Base-by-base conservation (phyloP, 805 yeast species). In the Zygotorulaspora danielsina region DNA sequence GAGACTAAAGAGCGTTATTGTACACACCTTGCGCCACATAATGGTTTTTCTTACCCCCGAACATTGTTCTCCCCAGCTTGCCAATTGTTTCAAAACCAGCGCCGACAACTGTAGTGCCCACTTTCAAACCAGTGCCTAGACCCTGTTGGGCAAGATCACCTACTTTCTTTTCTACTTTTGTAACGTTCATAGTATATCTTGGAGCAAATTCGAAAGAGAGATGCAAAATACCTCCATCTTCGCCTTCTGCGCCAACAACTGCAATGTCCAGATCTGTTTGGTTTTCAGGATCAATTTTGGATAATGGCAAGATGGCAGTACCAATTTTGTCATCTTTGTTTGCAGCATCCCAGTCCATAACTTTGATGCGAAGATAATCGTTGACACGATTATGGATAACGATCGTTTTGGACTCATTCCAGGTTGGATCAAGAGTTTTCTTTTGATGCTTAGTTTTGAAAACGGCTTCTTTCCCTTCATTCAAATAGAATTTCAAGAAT, bases 301-400 rank as follows among this genome's bases (percentile, higher is more conserved):
- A 60, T 41, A 90, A 65, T 8, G 75, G 72, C 40, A 88, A 58
- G 16, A 56, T 51, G 7, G 79, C 84, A 21, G 67, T 69, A 41
- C 97, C 95, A 39, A 93, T 70, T 47, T 71, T 68, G 62, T 93
- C 99, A 63, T 93, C 90, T 44, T 75, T 76, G 32, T 86, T 79
- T 50, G 96, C 96, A 48, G 90, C 77, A 64, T 93, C 99, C 96
- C 97, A 90, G 60, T 93, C 99, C 55, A 58, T 72, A 11, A 84
- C 76, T 41, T 71, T 75, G 39, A 85, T 69, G 41, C 66, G 67
- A 36, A 89, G 58, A 3, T 62, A 59, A 8, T 84, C 77, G 53
- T 77, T 78, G 40, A 72, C 77, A 57, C 86, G 75, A 59, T 83
- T 81, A 17, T 69, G 55, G 18, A 88, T 67, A 24, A 72, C 73